Evolutionary conservation across 1,139 yeast genomes (phyloP).

Genomic region (Geotrichum restrictum): DNA sequence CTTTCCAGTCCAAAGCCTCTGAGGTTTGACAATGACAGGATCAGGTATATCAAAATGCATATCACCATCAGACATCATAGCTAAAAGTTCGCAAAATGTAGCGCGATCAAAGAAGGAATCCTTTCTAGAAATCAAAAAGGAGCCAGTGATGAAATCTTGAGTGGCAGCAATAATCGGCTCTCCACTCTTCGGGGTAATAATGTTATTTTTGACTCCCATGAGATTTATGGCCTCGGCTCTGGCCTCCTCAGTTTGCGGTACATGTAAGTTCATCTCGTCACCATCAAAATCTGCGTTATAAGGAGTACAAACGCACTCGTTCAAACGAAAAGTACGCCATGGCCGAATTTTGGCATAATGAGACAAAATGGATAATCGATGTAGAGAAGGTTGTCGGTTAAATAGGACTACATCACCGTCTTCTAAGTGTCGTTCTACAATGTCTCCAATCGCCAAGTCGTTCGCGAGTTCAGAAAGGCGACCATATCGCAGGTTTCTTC

Average conservation of each 20-base stretch:
- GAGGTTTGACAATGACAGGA: conserved; percentile 89
- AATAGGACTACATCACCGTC: conserved; percentile 95
- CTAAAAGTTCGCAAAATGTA: conserved; percentile 70
- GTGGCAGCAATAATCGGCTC: conserved; percentile 99
- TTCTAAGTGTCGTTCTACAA: conserved; percentile 95
- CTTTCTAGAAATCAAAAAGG: conserved; percentile 85
- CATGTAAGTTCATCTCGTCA: conserved; percentile 98
- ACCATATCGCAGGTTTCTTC: conserved; percentile 86
- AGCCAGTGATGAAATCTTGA: conserved; percentile 97
- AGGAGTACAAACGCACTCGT: conserved; percentile 99
- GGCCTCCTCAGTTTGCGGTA: conserved; percentile 98
- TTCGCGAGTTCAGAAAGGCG: conserved; percentile 75
- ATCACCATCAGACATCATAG: conserved; percentile 95
- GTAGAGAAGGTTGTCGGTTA: conserved; percentile 97
- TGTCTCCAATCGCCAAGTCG: conserved; percentile 76
- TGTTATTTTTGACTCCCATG: conserved; percentile 96
- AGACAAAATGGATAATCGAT: conserved; percentile 86
- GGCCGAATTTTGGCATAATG: conserved; percentile 96
- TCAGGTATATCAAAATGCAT: conserved; percentile 90
- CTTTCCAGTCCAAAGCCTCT: conserved; percentile 92
- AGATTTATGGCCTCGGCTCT: conserved; percentile 95
- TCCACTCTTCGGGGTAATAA: conserved; percentile 94
- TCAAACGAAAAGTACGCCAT: conserved; percentile 95
- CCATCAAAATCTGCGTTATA: conserved; percentile 99
- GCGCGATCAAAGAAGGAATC: conserved; percentile 92